These are phyloP conservation scores for Gyromitra esculenta DNA, from an alignment of 2,329 filamentous ascomycete species.

Conservation along the genomic window DNA sequence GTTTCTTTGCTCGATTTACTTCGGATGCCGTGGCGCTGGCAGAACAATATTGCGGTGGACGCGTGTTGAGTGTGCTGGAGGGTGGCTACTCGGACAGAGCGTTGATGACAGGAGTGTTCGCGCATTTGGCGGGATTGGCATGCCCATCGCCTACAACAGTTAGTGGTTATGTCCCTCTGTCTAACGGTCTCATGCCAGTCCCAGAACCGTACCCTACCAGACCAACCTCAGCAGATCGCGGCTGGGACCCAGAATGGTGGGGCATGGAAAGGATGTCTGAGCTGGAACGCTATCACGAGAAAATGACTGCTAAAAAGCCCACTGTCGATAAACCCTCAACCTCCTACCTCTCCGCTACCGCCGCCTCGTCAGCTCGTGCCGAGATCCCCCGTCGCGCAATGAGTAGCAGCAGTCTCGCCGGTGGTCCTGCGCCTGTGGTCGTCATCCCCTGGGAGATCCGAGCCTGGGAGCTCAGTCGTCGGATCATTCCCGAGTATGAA, in stretches of 20 bases:
- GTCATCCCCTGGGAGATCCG: conserved; percentile 87
- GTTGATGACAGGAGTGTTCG: conserved; percentile 84
- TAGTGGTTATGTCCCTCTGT: conserved; percentile 55
- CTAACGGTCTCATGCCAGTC: conserved; percentile 64
- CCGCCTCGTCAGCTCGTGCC: conserved; percentile 52
- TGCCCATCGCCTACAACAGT: conserved; percentile 63
- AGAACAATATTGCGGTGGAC: conserved; percentile 82
- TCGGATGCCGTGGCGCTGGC: conserved; percentile 84
- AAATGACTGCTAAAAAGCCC: conserved; percentile 64
- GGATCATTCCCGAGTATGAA: conserved; percentile 73
- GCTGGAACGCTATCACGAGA: conserved; percentile 70
- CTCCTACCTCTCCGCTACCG: conserved; percentile 64
- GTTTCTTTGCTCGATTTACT: conserved; percentile 93
- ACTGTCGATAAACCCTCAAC: conserved; percentile 66
- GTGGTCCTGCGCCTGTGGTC: conserved; percentile 69
- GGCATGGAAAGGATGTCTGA: conserved; percentile 71
- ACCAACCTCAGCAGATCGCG: conserved; percentile 59
- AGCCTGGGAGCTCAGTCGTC: conserved; percentile 81
- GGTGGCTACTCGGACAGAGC: conserved; percentile 96
- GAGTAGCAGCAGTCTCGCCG: conserved; percentile 59
- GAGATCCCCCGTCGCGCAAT: conserved; percentile 53
- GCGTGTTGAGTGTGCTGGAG: conserved; percentile 92
- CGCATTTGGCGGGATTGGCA: conserved; percentile 85
- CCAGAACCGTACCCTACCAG: conserved; percentile 67
- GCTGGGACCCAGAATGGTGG: conserved; percentile 79